A percentile compares a stretch with the other conserved stretches of the same genome.
Conservation (phyloP, 139 green algal genomes). For the Spirogloea muscicola region DNA sequence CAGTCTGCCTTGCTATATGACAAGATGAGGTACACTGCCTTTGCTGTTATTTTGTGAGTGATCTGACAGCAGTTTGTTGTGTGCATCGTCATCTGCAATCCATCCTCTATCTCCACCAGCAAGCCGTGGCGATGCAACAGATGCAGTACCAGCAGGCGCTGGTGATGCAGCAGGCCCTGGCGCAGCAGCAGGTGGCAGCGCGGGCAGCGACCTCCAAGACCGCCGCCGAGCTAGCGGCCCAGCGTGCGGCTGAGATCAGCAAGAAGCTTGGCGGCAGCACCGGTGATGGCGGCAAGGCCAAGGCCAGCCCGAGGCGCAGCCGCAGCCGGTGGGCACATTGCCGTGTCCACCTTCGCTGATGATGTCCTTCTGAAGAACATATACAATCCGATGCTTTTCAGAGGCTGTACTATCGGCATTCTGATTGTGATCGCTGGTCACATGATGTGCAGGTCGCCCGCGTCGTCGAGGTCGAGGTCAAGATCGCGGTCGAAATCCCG, state of each 20-base stretch:
- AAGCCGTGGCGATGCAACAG: slow-evolving; percentile 53
- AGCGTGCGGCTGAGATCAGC: slow-evolving; percentile 50
- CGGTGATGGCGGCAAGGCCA: slow-evolving; percentile 5
- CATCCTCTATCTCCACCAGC: too few relatives aligned
- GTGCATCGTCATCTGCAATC: too few relatives aligned
- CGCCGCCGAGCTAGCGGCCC: slow-evolving; percentile 54
- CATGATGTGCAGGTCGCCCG: not conserved
- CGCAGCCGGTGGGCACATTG: slow-evolving; percentile 1
- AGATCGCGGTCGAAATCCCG: slow-evolving; percentile 24
- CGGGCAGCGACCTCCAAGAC: slow-evolving; percentile 46
- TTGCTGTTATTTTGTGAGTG: slow-evolving; percentile 35
- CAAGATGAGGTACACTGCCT: not conserved
- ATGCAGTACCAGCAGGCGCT: slow-evolving; percentile 63
- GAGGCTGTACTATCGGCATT: slow-evolving; percentile 4
- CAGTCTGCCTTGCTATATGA: not conserved
- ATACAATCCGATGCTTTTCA: slow-evolving; percentile 14
- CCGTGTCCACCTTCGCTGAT: not conserved
- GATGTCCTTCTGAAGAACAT: not conserved
- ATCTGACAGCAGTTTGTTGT: too few relatives aligned
- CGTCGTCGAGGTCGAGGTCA: slow-evolving; percentile 21
- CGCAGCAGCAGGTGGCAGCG: slow-evolving; percentile 52
- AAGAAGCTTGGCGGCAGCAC: slow-evolving; percentile 40
- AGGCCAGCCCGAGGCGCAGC: slow-evolving; percentile 15
- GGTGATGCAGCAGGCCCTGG: slow-evolving; percentile 52
- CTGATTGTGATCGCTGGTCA: slow-evolving; percentile 6